These are phyloP conservation scores for Talaromyces funiculosus DNA, from an alignment of 2,329 filamentous ascomycete species.

Conservation along the genomic window DNA sequence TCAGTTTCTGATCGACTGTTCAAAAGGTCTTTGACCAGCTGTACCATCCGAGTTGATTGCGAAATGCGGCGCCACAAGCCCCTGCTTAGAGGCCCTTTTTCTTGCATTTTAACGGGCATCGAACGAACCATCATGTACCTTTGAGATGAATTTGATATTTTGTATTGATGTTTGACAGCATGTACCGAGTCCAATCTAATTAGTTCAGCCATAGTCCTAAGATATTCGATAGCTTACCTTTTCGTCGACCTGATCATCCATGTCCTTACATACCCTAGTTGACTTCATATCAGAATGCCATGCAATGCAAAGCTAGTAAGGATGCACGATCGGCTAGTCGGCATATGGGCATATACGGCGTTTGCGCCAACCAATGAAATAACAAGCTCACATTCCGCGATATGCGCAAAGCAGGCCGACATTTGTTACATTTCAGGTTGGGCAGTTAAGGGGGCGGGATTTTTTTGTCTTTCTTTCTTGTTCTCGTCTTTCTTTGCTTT, in stretches of 20 bases:
- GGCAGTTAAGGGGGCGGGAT: constrained; percentile 7
- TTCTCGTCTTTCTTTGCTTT: constrained; percentile 8
- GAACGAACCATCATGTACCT: background rate
- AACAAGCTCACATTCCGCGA: background rate
- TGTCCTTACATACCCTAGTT: background rate
- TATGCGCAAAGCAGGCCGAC: background rate
- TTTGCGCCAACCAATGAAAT: background rate
- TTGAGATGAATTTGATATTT: background rate
- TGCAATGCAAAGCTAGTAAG: background rate
- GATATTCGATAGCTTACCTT: background rate
- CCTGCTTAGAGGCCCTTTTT: background rate
- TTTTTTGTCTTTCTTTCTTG: constrained; percentile 7
- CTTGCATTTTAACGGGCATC: background rate
- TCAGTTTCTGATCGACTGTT: background rate
- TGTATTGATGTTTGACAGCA: background rate
- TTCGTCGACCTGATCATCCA: background rate
- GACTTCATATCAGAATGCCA: background rate
- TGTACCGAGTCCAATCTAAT: background rate
- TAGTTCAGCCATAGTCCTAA: background rate
- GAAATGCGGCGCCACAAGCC: background rate
- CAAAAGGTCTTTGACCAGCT: background rate
- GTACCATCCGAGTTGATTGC: background rate
- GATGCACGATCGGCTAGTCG: background rate
- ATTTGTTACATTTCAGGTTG: background rate
- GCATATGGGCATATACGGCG: background rate